Evolutionary conservation across 2,329 filamentous ascomycete species (phyloP), one percentile per base, ranked within the genome.

Genomic region (Shiraia bambusicola): DNA sequence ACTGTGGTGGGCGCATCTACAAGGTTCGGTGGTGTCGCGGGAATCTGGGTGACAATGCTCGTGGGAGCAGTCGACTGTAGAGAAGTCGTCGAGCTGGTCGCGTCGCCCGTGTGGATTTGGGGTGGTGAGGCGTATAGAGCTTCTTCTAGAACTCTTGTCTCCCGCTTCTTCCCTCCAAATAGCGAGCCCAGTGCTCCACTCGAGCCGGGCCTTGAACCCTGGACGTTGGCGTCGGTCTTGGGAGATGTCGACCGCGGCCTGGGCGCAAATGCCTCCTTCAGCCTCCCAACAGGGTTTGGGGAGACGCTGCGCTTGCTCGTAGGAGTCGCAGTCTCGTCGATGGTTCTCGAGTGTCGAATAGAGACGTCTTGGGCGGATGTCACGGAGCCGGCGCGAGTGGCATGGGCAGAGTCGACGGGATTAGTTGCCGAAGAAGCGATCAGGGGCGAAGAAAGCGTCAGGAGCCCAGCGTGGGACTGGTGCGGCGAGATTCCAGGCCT

Each of bases 271-370:
- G 84, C 86, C 60, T 84, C 83, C 65, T 80, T 86, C 47, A 92
- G 73, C 59, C 83, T 87, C 59, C 82, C 80, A 37, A 79, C 82
- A 9, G 87, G 86, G 9, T 88, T 91, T 15, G 87, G 86, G 8
- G 88, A 91, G 14, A 80, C 76, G 16, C 82, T 82, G 45, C 86
- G 79, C 53, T 78, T 78, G 48, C 72, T 56, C 12, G 58, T 45
- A 38, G 58, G 19, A 8, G 19, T 38, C 29, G 60, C 44, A 54
- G 19, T 38, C 29, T 60, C 44, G 54, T 64, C 62, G 45, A 64
- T 51, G 37, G 66, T 67, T 34, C 56, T 60, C 29, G 68, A 49
- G 61, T 65, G 50, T 19, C 37, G 61, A 28, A 56, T 50, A 49
- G 61, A 54, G 17, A 52, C 51, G 36, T 59, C 58, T 32, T 62